Evolutionary conservation across 805 yeast species (phyloP).

Genomic region (Metschnikowia proteae): DNA sequence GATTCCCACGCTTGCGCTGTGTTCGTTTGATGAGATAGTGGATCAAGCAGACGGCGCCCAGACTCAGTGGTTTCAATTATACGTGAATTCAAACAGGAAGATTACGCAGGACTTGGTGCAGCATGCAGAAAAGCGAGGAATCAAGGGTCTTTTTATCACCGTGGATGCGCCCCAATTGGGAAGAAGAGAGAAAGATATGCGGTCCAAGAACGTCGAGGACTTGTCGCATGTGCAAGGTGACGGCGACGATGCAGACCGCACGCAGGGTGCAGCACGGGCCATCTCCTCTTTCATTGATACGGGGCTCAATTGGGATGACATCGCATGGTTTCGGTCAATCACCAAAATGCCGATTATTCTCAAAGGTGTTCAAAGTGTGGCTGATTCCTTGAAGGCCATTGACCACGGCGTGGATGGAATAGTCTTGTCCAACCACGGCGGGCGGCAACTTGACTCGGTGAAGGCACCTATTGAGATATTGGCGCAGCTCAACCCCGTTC

Average conservation of each 20-base stretch:
- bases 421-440: constrained; percentile 71
- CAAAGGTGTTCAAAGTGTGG: constrained; percentile 67
- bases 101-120: constrained; percentile 28
- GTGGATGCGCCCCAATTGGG: constrained; percentile 57
- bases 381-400: constrained; percentile 59
- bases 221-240: constrained; percentile 28
- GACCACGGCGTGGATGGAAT: constrained; percentile 60
- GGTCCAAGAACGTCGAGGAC: constrained; percentile 42
- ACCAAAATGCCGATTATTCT: constrained; percentile 49
- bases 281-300: constrained; percentile 73
- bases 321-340: constrained; percentile 38
- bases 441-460: constrained; percentile 63
- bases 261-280: constrained; percentile 77
- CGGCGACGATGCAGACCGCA: constrained; percentile 54
- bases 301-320: constrained; percentile 35
- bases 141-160: constrained; percentile 50
- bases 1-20: constrained; percentile 43
- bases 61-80: constrained; percentile 48
- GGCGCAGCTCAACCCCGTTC: constrained; percentile 48
- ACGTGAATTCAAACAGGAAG: constrained; percentile 40
- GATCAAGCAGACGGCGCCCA: constrained; percentile 30
- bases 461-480: constrained; percentile 61
- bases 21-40: constrained; percentile 39
- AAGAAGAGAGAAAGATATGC: constrained; percentile 83
- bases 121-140: constrained; percentile 37